phyloP scores from a whole-genome alignment of 2,329 filamentous ascomycete species.

The Diaporthe sp. region DNA sequence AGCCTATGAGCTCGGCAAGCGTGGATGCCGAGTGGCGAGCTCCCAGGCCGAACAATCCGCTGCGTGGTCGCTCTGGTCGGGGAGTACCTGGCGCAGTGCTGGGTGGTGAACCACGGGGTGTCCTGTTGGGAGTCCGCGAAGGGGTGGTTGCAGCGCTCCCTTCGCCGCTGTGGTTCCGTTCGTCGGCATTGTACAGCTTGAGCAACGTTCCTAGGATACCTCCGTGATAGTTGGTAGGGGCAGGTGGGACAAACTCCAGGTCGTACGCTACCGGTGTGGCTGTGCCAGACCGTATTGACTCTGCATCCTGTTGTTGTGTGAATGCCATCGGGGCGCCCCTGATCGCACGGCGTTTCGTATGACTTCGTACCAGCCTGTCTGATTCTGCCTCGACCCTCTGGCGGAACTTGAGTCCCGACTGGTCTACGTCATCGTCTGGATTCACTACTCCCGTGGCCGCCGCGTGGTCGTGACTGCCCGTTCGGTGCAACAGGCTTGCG shows the following conservation, averaged over 20 bases:
- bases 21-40: conserved; percentile 62
- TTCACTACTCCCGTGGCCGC: conserved; percentile 27
- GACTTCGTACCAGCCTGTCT: conserved; percentile 39
- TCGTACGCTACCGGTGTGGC: conserved; percentile 68
- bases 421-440: conserved; percentile 13
- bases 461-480: conserved; percentile 28
- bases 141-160: conserved; percentile 60
- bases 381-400: conserved; percentile 39
- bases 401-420: conserved; percentile 36
- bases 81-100: conserved; percentile 53
- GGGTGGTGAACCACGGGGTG: conserved; percentile 57
- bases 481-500: conserved; percentile 18
- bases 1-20: conserved; percentile 66
- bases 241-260: conserved; percentile 71
- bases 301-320: not conserved
- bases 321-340: conserved; percentile 1
- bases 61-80: conserved; percentile 46
- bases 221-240: conserved; percentile 77
- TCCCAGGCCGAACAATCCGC: conserved; percentile 57
- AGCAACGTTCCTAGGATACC: conserved; percentile 81
- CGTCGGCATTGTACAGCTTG: conserved; percentile 74
- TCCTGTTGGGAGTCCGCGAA: conserved; percentile 56
- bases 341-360: conserved; percentile 36
- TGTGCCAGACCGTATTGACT: conserved; percentile 45
- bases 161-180: conserved; percentile 50